These are phyloP conservation scores for Rhizopogon roseolus DNA, from an alignment of 768 basidiomycete species.

Conservation along the genomic window DNA sequence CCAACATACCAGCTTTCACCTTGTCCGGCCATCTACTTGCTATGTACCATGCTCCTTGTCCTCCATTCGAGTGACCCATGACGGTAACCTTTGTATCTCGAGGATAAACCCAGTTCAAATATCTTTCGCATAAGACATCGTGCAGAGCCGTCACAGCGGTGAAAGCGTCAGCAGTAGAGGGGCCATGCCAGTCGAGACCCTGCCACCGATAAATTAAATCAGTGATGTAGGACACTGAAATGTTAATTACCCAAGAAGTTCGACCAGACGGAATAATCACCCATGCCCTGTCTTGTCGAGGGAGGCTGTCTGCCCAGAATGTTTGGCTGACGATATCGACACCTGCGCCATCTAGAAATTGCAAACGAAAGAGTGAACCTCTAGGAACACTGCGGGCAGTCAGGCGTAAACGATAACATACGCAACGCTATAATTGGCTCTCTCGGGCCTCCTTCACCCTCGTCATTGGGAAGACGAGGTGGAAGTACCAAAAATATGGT, in stretches of 20 bases:
- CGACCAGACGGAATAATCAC: conserved; percentile 76
- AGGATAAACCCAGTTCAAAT: conserved; percentile 38
- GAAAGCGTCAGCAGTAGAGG: conserved; percentile 71
- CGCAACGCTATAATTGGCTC: conserved; percentile 64
- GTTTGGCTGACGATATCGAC: conserved; percentile 55
- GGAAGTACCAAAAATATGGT: conserved; percentile 56
- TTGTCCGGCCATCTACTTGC: conserved; percentile 75
- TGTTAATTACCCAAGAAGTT: conserved; percentile 65
- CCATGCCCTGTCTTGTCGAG: conserved; percentile 62
- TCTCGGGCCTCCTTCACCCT: conserved; percentile 12
- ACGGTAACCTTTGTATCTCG: conserved; percentile 46
- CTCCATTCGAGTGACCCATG: conserved; percentile 92
- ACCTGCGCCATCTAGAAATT: conserved; percentile 73
- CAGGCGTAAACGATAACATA: conserved; percentile 26
- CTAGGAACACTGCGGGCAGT: background rate
- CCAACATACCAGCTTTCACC: conserved; percentile 12
- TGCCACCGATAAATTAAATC: conserved; percentile 18
- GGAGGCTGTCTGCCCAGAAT: conserved; percentile 64
- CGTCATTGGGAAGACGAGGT: conserved; percentile 34
- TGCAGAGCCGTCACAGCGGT: conserved; percentile 52
- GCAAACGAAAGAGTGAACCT: conserved; percentile 1
- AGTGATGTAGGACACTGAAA: background rate
- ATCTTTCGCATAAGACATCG: conserved; percentile 35
- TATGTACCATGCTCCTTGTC: conserved; percentile 84
- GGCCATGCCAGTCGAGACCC: conserved; percentile 94